Base-by-base conservation (phyloP, 2,329 filamentous ascomycete genomes). In the Alternaria tenuissima region DNA sequence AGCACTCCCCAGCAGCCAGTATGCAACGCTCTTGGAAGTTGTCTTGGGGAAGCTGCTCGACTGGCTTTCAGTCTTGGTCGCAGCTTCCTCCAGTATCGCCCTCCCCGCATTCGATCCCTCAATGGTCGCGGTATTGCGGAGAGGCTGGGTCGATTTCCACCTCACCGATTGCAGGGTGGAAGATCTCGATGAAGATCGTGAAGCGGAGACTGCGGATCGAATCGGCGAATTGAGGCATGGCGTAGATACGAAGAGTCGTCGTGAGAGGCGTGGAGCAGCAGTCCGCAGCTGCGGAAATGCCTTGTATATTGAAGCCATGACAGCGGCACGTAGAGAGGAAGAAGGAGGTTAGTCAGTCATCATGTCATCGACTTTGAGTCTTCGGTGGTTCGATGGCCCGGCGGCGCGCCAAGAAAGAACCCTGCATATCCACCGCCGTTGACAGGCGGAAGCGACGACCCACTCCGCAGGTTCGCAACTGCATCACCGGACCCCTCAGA, bases 1-100 rank as follows among this genome's bases (percentile, higher is more conserved):
- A 1, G 95, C 94, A 70, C 94, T 97, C 47, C 89, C 94, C 57
- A 99, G 82, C 46, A 99, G 86, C 94, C 94, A 99, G 82, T 94
- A 94, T 61, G 89, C 95, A 44, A 97, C 94, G 9, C 83, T 82
- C 79, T 91, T 95, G 59, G 89, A 87, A 66, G 87, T 93, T 9
- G 86, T 87, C 70, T 91, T 79, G 18, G 86, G 86, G 70, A 85
- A 87, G 69, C 73, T 76, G 64, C 76, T 72, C 12, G 66, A 64
- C 12, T 59, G 61, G 41, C 52, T 51, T 20, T 52, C 60, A 26
- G 44, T 43, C 34, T 60, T 51, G 22, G 66, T 52, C 7, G 64
- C 65, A 38, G 62, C 65, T 38, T 68, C 60, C 12, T 64, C 62
- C 7, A 62, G 38, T 8, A 63, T 52, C 7, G 65, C 52, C 16